Percentiles rank a stretch among this genome's conserved stretches.
phyloP scores from a whole-genome alignment of 83 land plant genomes.

The Thuja plicata region DNA sequence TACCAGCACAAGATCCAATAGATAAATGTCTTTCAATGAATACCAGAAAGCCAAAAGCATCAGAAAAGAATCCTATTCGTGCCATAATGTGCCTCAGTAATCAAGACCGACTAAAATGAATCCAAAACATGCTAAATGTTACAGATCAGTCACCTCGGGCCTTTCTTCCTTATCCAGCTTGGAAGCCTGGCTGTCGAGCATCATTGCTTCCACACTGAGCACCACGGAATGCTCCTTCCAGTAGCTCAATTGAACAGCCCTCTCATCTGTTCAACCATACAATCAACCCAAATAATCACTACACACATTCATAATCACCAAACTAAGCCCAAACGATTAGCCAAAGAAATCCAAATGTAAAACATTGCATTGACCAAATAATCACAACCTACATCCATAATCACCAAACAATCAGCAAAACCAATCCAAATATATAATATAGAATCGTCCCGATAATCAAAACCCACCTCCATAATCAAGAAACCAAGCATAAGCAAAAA shows the following conservation, averaged over 20 bases:
- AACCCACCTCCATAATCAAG: neutral
- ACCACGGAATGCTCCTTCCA: slow-evolving; percentile 87
- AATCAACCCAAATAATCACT: neutral
- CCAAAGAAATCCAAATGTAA: neutral
- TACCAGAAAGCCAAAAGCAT: neutral
- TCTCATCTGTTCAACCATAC: slow-evolving; percentile 40
- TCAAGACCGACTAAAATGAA: neutral
- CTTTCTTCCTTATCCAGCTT: slow-evolving; percentile 91
- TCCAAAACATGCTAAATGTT: neutral
- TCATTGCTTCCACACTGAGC: slow-evolving; percentile 90
- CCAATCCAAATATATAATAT: neutral
- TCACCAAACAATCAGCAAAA: neutral
- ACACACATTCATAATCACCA: neutral
- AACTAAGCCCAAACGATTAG: neutral
- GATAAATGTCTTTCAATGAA: neutral
- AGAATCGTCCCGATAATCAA: neutral
- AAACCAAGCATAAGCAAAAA: neutral
- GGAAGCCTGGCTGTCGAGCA: slow-evolving; percentile 89
- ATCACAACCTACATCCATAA: neutral
- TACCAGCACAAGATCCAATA: neutral
- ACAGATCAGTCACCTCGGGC: slow-evolving; percentile 64
- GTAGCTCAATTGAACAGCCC: slow-evolving; percentile 74
- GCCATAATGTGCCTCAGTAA: neutral
- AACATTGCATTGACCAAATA: neutral
- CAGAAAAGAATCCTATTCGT: neutral